Percentiles rank a stretch among this genome's conserved stretches.
Evolutionary conservation across 2,329 filamentous ascomycete genomes (phyloP).

Genomic region (Fusarium xyrophilum): DNA sequence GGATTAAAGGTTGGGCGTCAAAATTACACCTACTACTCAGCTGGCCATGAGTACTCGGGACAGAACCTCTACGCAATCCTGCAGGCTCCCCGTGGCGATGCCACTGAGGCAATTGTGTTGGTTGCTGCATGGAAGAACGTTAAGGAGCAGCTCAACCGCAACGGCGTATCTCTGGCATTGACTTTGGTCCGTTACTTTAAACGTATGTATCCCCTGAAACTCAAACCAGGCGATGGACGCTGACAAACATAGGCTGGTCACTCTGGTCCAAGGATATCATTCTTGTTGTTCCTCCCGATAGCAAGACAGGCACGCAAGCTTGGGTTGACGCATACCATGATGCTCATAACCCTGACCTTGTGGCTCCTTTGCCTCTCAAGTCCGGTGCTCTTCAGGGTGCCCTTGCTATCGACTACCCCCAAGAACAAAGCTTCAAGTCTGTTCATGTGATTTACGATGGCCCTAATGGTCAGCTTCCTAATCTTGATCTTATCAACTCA

Average conservation of each 20-base stretch:
- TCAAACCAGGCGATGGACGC: not conserved
- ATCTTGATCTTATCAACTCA: conserved; percentile 94
- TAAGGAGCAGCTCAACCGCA: conserved; percentile 78
- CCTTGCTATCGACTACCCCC: conserved; percentile 90
- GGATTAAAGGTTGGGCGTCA: conserved; percentile 90
- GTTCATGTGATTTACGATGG: conserved; percentile 95
- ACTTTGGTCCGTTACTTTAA: conserved; percentile 95
- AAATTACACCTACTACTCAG: conserved; percentile 83
- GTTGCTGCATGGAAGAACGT: conserved; percentile 89
- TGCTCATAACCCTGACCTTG: conserved; percentile 73
- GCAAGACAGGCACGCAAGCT: conserved; percentile 86
- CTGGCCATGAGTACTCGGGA: conserved; percentile 75
- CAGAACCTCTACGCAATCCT: conserved; percentile 95
- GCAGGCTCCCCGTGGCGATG: conserved; percentile 91
- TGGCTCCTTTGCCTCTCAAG: conserved; percentile 84
- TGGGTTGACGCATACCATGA: conserved; percentile 99
- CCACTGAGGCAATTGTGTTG: conserved; percentile 94
- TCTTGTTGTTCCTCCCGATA: conserved; percentile 86
- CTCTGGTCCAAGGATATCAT: conserved; percentile 99
- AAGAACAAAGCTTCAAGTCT: conserved; percentile 82
- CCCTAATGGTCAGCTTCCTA: conserved; percentile 92
- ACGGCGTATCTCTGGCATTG: conserved; percentile 84
- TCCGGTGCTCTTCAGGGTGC: conserved; percentile 92
- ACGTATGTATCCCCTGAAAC: conserved; percentile 53
- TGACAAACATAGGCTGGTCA: conserved; percentile 74